Evolutionary conservation across 2,329 filamentous ascomycete species (phyloP), one percentile per base, ranked within the genome.

Genomic region (Coleophoma crateriformis): DNA sequence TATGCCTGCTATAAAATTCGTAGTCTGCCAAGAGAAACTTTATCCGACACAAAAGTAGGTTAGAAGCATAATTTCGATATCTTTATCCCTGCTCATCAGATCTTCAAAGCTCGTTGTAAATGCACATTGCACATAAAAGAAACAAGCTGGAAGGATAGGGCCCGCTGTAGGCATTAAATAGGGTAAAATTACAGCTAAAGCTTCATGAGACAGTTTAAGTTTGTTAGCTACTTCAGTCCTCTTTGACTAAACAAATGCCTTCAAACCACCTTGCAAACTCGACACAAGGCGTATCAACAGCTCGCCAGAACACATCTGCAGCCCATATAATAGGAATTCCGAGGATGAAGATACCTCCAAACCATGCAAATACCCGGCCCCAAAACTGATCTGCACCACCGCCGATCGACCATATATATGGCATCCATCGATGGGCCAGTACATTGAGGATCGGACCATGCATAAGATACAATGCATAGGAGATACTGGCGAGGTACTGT

Each of bases 241-340:
- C 45, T 39, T 46, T 46, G n/a, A 46, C 45, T 14, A 48, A 47
- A 39, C 58, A 57, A n/a, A 49, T 50, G 17, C 47, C 55, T 59
- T 77, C 75, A 27, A 76, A 49, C 67, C 71, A 73, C 35, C 70
- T 65, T 4, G 73, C 69, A 54, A 78, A 69, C 38, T 66, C 67
- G 8, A 77, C 65, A 62, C 71, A 68, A 2, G 71, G 72, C 8
- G 67, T 61, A 60, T 82, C 79, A 11, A 82, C 69, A 1, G 64
- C 63, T 20, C 78, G 68, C 75, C 77, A 81, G 55, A 81, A 81
- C 8, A 83, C 52, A 60, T 83, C 79, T 2, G 75, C 76, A 11
- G 70, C 67, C 75, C 78, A 82, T 15, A 52, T 33, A 19, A 33
- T 34, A 2, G 69, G 50, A 3, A 67, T 58, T 4, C 60, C 62